A percentile compares a stretch with the other conserved stretches of the same genome.
These are phyloP conservation scores for Colletotrichum camelliae DNA, from an alignment of 2,329 filamentous ascomycete species.

Conservation along the genomic window DNA sequence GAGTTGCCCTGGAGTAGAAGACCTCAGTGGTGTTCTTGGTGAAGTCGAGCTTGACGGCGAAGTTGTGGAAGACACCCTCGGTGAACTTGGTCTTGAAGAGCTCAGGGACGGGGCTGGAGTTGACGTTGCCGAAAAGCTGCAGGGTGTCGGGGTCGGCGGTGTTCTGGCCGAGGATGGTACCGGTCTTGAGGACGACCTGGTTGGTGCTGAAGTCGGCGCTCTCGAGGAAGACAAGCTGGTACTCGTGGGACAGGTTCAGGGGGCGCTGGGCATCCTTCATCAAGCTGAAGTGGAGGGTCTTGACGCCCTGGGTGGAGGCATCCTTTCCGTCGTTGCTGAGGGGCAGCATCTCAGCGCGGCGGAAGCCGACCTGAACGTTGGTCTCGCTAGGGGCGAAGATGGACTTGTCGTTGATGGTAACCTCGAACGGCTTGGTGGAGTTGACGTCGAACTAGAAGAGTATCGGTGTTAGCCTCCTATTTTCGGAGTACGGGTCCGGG, in stretches of 20 bases:
- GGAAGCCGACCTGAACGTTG: conserved; percentile 63
- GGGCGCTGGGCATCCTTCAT: conserved; percentile 55
- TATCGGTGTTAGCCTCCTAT: not conserved
- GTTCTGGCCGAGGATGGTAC: conserved; percentile 50
- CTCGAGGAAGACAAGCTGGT: conserved; percentile 60
- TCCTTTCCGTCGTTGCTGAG: conserved; percentile 56
- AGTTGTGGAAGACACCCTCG: conserved; percentile 64
- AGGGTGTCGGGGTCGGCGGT: conserved; percentile 43
- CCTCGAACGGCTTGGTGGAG: conserved; percentile 50
- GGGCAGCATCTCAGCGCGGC: conserved; percentile 62
- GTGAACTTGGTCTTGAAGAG: conserved; percentile 58
- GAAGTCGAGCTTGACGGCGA: conserved; percentile 64
- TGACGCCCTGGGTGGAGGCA: conserved; percentile 56
- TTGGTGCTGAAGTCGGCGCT: conserved; percentile 52
- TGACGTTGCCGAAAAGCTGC: conserved; percentile 53
- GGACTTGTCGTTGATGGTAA: conserved; percentile 62
- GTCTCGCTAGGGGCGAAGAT: conserved; percentile 59
- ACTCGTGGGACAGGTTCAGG: conserved; percentile 66
- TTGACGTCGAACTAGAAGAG: conserved; percentile 45
- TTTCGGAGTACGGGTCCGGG: conserved; percentile 7
- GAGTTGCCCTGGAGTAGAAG: conserved; percentile 58
- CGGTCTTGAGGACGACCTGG: conserved; percentile 61
- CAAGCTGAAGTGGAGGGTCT: conserved; percentile 67
- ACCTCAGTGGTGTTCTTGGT: conserved; percentile 58
- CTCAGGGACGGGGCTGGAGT: conserved; percentile 47